Evolutionary conservation across 2,329 filamentous ascomycete species (phyloP).

Genomic region (Thelonectria olida): DNA sequence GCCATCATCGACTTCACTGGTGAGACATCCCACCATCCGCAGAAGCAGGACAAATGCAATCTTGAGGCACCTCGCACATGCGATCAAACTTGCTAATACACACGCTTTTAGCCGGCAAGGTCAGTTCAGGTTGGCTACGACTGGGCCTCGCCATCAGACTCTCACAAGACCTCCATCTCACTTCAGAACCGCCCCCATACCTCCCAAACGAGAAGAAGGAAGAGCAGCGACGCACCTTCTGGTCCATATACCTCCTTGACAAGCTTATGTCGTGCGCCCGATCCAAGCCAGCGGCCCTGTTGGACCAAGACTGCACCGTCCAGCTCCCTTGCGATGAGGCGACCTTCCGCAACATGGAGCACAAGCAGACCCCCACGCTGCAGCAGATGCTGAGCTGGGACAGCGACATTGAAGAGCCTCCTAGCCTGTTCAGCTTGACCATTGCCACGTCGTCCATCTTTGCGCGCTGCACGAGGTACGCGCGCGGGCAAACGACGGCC

Average conservation of each 20-base stretch:
- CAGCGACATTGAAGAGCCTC: not conserved
- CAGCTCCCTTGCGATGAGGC: conserved; percentile 40
- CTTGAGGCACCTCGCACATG: not conserved
- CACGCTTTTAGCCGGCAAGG: conserved; percentile 17
- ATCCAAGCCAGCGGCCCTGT: conserved; percentile 44
- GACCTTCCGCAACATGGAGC: conserved; percentile 2
- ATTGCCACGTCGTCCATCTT: conserved; percentile 21
- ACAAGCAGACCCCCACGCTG: conserved; percentile 15
- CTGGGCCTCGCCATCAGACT: conserved; percentile 44
- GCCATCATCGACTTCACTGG: conserved; percentile 50
- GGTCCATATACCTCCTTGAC: conserved; percentile 51
- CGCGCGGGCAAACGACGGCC: conserved; percentile 1
- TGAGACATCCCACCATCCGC: conserved; percentile 24
- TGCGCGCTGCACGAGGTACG: conserved; percentile 21
- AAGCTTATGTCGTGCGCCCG: conserved; percentile 48
- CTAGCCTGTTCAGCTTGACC: conserved; percentile 9
- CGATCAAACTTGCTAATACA: not conserved
- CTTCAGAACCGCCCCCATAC: conserved; percentile 39
- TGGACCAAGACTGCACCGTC: conserved; percentile 44
- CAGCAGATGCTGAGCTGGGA: conserved; percentile 23
- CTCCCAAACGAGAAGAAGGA: conserved; percentile 39
- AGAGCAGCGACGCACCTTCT: conserved; percentile 48
- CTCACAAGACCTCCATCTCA: conserved; percentile 46
- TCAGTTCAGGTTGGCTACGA: conserved; percentile 48
- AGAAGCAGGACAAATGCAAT: not conserved